These are phyloP conservation scores for Tuber brumale DNA, from an alignment of 495 filamentous ascomycete species.

Conservation along the genomic window DNA sequence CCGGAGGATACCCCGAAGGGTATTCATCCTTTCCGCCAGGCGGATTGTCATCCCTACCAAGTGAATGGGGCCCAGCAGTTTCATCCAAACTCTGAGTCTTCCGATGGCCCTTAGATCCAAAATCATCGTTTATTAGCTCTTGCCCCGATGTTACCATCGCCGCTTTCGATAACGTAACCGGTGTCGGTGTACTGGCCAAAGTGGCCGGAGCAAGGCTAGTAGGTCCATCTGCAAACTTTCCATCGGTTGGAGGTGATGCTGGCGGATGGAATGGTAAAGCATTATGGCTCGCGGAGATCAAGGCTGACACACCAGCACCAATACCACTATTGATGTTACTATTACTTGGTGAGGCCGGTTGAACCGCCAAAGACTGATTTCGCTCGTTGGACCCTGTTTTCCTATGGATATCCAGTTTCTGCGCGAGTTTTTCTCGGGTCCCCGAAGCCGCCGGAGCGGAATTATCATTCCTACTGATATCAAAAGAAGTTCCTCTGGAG, in stretches of 20 bases:
- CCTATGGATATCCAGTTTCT: slow-evolving; percentile 84
- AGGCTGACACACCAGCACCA: slow-evolving; percentile 71
- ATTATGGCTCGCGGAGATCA: slow-evolving; percentile 78
- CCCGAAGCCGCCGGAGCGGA: slow-evolving; percentile 49
- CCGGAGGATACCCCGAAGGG: slow-evolving; percentile 73
- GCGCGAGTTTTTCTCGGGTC: slow-evolving; percentile 67
- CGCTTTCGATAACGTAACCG: slow-evolving; percentile 79
- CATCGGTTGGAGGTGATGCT: slow-evolving; percentile 15
- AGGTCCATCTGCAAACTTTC: slow-evolving; percentile 40
- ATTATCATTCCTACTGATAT: slow-evolving; percentile 49
- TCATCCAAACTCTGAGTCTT: slow-evolving; percentile 76
- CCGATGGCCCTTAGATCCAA: slow-evolving; percentile 55
- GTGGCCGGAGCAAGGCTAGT: slow-evolving; percentile 75
- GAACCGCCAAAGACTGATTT: slow-evolving; percentile 7
- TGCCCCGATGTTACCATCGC: slow-evolving; percentile 65
- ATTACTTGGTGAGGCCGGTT: slow-evolving; percentile 39
- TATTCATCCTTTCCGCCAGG: slow-evolving; percentile 52
- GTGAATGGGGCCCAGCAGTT: slow-evolving; percentile 47
- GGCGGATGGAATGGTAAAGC: slow-evolving; percentile 56
- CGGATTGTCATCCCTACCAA: slow-evolving; percentile 35
- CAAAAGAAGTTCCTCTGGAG: slow-evolving; percentile 62
- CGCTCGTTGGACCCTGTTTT: slow-evolving; percentile 55
- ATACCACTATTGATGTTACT: slow-evolving; percentile 39
- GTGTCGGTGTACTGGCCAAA: slow-evolving; percentile 73
- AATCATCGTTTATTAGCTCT: slow-evolving; percentile 46